These are phyloP conservation scores for Pholiota conissans DNA, from an alignment of 768 basidiomycete genomes.

Conservation along the genomic window DNA sequence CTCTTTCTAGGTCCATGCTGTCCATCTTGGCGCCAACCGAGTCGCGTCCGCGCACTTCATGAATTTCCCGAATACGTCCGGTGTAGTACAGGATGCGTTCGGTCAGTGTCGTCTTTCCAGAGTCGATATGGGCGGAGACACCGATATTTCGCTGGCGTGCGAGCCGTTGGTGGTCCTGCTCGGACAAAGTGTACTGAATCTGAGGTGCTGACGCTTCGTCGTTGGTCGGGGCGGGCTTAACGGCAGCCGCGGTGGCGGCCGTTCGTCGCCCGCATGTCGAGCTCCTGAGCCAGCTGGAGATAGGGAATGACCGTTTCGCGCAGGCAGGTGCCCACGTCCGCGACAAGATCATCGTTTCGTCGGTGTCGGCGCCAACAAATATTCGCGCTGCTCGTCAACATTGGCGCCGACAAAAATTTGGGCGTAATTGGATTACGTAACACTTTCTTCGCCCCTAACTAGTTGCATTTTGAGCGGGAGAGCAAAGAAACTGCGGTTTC, in stretches of 20 bases:
- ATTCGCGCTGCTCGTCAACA: no score
- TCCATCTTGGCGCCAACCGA: conserved; percentile 99
- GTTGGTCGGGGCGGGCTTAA: conserved; percentile 16
- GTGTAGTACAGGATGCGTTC: conserved; percentile 97
- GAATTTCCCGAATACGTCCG: conserved; percentile 92
- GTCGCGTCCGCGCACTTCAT: conserved; percentile 95
- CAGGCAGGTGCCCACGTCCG: conserved; percentile 27
- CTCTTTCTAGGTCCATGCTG: conserved; percentile 97
- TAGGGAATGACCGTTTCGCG: conserved; percentile 18
- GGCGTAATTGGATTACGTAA: conserved; percentile 1
- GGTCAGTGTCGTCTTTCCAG: conserved; percentile 97
- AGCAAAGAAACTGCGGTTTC: no score
- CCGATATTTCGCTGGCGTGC: conserved; percentile 91
- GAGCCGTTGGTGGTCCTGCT: conserved; percentile 66
- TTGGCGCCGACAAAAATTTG: conserved; percentile 1
- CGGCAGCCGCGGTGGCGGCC: conserved; percentile 46
- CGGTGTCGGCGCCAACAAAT: neutral
- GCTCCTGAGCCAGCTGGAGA: conserved; percentile 15
- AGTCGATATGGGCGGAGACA: conserved; percentile 93
- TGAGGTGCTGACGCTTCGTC: conserved; percentile 10
- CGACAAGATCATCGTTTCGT: conserved; percentile 22
- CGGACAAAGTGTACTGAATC: conserved; percentile 51
- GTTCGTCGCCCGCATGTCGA: conserved; percentile 29
- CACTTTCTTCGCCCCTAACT: neutral
- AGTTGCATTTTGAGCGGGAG: neutral